Conservation (phyloP, 1,139 yeast species). For the Pichia sp. region DNA sequence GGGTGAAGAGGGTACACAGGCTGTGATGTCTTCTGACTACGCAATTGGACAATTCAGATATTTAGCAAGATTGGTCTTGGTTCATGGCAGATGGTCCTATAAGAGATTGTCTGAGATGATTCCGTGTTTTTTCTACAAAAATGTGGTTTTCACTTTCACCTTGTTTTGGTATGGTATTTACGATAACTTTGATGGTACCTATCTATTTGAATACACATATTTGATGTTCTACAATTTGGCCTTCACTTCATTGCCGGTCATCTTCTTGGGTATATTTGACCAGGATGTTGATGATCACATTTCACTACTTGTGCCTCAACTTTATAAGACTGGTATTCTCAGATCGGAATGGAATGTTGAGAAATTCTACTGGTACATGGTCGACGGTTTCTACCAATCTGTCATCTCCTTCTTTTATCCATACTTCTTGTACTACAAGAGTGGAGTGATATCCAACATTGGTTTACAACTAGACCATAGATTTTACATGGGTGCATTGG, state of each 20-base stretch:
- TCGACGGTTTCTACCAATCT: conserved; percentile 87
- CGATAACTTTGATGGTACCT: conserved; percentile 84
- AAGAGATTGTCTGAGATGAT: conserved; percentile 89
- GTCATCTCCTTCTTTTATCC: conserved; percentile 83
- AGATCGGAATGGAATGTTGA: conserved; percentile 73
- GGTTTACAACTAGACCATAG: conserved; percentile 78
- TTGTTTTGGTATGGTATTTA: conserved; percentile 91
- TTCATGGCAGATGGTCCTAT: conserved; percentile 97
- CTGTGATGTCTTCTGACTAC: conserved; percentile 96
- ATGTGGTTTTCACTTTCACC: conserved; percentile 80
- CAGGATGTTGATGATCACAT: conserved; percentile 86
- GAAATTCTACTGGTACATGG: conserved; percentile 80
- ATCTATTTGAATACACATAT: conserved; percentile 86
- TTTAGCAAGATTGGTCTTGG: conserved; percentile 66
- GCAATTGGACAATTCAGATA: conserved; percentile 94
- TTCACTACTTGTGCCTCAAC: conserved; percentile 81
- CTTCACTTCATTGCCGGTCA: conserved; percentile 89
- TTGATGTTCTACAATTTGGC: conserved; percentile 92
- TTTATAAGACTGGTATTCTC: conserved; percentile 78
- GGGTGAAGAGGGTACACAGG: conserved; percentile 98
- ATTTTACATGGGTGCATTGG: conserved; percentile 76
- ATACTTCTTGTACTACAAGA: conserved; percentile 53
- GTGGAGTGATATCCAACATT: conserved; percentile 47
- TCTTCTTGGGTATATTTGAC: conserved; percentile 83
- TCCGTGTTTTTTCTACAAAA: conserved; percentile 89